Conservation (phyloP, 257 asterid genomes). For the Nicotiana otophora region DNA sequence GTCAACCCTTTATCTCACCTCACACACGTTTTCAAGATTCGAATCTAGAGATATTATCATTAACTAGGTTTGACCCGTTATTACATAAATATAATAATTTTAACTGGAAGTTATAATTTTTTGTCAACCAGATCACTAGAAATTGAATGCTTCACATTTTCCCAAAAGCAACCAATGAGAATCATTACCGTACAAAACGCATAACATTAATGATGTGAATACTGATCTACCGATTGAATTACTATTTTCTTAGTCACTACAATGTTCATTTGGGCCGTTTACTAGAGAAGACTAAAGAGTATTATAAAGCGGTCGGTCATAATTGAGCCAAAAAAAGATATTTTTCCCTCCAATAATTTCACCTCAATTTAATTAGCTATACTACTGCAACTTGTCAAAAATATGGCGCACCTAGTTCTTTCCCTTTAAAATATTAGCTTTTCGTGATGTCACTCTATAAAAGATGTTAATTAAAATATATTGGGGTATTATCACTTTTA, state of each 20-base stretch:
- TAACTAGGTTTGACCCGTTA: too few relatives aligned
- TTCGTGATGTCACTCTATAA: not conserved
- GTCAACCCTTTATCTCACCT: too few relatives aligned
- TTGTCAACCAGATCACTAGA: not conserved
- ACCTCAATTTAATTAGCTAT: not conserved
- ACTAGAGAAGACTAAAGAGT: not conserved
- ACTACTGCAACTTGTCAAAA: not conserved
- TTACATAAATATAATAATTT: too few relatives aligned
- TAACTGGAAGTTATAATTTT: too few relatives aligned
- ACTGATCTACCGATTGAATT: not conserved
- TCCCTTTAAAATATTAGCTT: not conserved
- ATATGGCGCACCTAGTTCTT: not conserved
- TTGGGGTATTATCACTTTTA: too few relatives aligned
- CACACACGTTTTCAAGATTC: too few relatives aligned
- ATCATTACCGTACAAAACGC: too few relatives aligned
- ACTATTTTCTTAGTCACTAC: not conserved
- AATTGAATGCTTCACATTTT: not conserved
- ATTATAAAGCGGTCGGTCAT: slow-evolving; percentile 5
- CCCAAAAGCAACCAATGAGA: too few relatives aligned
- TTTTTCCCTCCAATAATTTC: not conserved
- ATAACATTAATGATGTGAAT: not conserved
- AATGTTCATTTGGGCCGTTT: not conserved
- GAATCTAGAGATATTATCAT: too few relatives aligned
- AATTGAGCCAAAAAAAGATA: not conserved
- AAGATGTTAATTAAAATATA: not conserved